Conservation (phyloP, 1,284 basidiomycete species). For the Heterobasidion annosum region DNA sequence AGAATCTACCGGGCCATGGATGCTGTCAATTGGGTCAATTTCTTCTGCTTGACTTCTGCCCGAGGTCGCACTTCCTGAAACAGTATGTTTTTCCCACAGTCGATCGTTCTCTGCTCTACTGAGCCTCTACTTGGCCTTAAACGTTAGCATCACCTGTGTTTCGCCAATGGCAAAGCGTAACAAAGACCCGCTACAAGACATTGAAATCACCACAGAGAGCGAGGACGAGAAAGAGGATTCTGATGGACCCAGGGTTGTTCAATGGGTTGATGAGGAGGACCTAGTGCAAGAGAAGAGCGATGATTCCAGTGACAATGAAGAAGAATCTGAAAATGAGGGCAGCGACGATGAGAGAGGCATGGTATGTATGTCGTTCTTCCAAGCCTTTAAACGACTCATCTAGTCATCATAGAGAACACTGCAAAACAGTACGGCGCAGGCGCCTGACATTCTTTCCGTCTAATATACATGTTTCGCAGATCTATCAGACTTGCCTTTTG, state of each 20-base stretch:
- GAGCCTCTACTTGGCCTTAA: no score
- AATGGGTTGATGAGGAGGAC: slow-evolving; percentile 5
- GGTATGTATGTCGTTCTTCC: background rate
- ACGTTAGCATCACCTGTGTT: no score
- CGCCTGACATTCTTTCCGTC: background rate
- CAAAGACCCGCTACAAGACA: background rate
- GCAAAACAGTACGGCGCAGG: background rate
- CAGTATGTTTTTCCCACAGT: no score
- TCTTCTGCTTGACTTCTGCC: background rate
- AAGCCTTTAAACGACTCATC: background rate
- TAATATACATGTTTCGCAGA: background rate
- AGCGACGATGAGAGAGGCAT: background rate
- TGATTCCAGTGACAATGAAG: background rate
- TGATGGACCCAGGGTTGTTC: slow-evolving; percentile 2
- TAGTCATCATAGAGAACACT: background rate
- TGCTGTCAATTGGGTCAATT: background rate
- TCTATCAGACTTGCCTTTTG: slow-evolving; percentile 8
- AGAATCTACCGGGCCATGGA: background rate
- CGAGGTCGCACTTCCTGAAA: background rate
- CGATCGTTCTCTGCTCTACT: no score
- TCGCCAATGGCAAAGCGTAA: background rate
- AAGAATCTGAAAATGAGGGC: background rate
- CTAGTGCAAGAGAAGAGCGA: background rate
- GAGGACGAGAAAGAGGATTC: background rate
- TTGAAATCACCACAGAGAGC: background rate